A percentile compares a stretch with the other conserved stretches of the same genome.
phyloP scores from a whole-genome alignment of 164 flowering plant genomes.

The Platanus orientalis region DNA sequence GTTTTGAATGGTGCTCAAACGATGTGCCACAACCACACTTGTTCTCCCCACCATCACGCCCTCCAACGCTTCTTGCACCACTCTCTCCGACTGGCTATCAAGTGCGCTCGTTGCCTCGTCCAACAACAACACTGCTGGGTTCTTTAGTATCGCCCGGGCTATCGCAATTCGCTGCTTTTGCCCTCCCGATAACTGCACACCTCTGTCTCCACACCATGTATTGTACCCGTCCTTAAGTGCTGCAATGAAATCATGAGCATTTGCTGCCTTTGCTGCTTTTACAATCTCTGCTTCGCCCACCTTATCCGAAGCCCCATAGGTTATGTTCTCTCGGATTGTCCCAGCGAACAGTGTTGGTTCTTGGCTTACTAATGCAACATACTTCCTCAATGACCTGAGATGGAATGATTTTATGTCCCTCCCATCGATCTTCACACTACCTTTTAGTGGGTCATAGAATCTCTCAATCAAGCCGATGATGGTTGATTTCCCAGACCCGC shows the following conservation, averaged over 20 bases:
- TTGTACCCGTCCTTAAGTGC: conserved; percentile 38
- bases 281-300: conserved; percentile 29
- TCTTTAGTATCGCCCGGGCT: conserved; percentile 38
- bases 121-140: conserved; percentile 30
- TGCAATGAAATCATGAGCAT: conserved; percentile 42
- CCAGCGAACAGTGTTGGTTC: conserved; percentile 43
- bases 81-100: conserved; percentile 37
- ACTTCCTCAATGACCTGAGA: conserved; percentile 31
- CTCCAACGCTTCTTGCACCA: conserved; percentile 11
- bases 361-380: conserved; percentile 42
- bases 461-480: conserved; percentile 41
- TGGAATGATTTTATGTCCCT: conserved; percentile 28
- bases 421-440: conserved; percentile 35
- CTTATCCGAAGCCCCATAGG: conserved; percentile 27
- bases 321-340: conserved; percentile 15
- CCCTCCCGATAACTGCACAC: conserved; percentile 44
- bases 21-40: conserved; percentile 45
- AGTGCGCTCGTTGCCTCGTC: conserved; percentile 48
- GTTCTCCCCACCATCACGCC: conserved; percentile 40
- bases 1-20: conserved; percentile 16
- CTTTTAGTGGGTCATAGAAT: conserved; percentile 40
- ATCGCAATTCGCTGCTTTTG: conserved; percentile 49
- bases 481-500: conserved; percentile 47
- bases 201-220: conserved; percentile 43
- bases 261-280: conserved; percentile 33